A percentile compares a stretch with the other conserved stretches of the same genome.
Conservation (phyloP, 2,329 filamentous ascomycete genomes). For the Ploettnerulaceae sp. region DNA sequence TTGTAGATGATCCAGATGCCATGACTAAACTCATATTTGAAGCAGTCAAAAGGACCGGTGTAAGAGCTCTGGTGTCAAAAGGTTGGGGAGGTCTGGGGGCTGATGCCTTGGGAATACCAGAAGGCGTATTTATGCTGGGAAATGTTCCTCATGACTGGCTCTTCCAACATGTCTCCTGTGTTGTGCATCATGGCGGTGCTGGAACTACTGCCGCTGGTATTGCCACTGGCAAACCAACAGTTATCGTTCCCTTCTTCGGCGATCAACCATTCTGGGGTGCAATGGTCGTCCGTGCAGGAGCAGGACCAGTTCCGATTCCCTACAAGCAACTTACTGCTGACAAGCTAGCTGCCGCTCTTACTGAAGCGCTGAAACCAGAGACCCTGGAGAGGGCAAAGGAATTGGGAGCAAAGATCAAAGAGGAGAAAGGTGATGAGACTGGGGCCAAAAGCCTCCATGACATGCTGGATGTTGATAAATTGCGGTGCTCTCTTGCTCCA, state of each 20-base stretch:
- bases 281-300: conserved; percentile 68
- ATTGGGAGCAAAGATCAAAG: conserved; percentile 55
- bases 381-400: conserved; percentile 49
- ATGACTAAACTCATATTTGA: conserved; percentile 70
- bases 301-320: conserved; percentile 65
- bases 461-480: conserved; percentile 59
- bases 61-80: conserved; percentile 78
- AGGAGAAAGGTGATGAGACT: conserved; percentile 58
- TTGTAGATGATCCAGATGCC: conserved; percentile 68
- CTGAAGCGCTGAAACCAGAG: conserved; percentile 53
- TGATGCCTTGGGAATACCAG: conserved; percentile 63
- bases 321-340: conserved; percentile 63
- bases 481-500: conserved; percentile 67
- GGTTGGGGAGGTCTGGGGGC: conserved; percentile 84
- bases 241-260: conserved; percentile 82
- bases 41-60: conserved; percentile 59
- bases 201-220: conserved; percentile 88
- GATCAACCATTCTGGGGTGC: conserved; percentile 81
- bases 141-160: conserved; percentile 89
- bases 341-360: conserved; percentile 61
- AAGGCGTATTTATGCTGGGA: conserved; percentile 76
- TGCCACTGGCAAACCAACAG: conserved; percentile 70
- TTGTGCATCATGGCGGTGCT: conserved; percentile 84
- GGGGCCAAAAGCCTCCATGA: conserved; percentile 66
- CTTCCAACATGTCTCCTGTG: conserved; percentile 73